Conservation (phyloP, 495 filamentous ascomycete species). For the Aspergillus taichungensis region DNA sequence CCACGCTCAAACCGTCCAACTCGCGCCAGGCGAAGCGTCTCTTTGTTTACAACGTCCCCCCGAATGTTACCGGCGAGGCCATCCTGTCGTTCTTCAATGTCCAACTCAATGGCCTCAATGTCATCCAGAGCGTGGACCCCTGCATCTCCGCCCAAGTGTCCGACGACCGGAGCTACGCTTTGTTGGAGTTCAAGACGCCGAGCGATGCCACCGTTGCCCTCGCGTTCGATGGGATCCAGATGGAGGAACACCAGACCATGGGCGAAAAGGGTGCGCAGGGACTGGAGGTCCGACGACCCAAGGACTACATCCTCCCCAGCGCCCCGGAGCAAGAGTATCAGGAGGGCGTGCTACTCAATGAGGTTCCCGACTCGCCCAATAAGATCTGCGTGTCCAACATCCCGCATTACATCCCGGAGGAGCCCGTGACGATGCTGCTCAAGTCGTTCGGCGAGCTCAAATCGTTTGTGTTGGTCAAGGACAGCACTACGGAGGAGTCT, state of each 20-base stretch:
- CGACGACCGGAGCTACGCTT: conserved; percentile 67
- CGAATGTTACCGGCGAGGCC: conserved; percentile 56
- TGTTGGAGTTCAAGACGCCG: conserved; percentile 83
- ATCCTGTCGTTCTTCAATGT: conserved; percentile 88
- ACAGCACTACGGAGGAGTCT: conserved; percentile 76
- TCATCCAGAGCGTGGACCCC: conserved; percentile 73
- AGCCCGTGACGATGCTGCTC: conserved; percentile 83
- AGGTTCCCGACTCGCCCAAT: conserved; percentile 85
- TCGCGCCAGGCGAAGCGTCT: conserved; percentile 89
- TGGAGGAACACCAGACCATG: conserved; percentile 60
- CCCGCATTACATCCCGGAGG: conserved; percentile 76
- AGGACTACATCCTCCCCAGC: conserved; percentile 94
- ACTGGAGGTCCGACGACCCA: conserved; percentile 79
- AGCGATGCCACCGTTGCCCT: conserved; percentile 85
- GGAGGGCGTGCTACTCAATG: conserved; percentile 66
- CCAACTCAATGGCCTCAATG: conserved; percentile 88
- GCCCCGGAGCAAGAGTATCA: conserved; percentile 69
- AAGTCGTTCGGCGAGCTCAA: conserved; percentile 88
- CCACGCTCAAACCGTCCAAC: conserved; percentile 82
- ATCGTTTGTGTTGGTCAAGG: conserved; percentile 85
- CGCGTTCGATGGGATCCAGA: conserved; percentile 80
- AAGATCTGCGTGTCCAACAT: conserved; percentile 92
- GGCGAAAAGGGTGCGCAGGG: conserved; percentile 49
- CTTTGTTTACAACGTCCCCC: conserved; percentile 73
- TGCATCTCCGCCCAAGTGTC: conserved; percentile 79